phyloP scores from a whole-genome alignment of 1,139 yeast genomes.

The Groenewaldozyma sp. region DNA sequence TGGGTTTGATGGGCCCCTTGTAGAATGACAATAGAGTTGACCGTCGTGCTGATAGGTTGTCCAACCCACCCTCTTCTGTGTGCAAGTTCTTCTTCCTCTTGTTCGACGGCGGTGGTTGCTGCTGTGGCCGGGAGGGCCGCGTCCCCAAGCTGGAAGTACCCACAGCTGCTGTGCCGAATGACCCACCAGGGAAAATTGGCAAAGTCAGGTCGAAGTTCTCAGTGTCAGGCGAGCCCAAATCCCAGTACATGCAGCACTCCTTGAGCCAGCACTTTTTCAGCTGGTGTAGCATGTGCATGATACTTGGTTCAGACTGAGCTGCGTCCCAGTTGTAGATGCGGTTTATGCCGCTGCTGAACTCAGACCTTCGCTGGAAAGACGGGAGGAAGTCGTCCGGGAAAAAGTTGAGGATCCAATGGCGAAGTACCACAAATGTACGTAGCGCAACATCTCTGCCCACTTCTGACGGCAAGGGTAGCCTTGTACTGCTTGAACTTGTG shows the following conservation, averaged over 20 bases:
- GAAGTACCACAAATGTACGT: slow-evolving; percentile 74
- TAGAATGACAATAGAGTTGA: slow-evolving; percentile 24
- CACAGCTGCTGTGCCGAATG: slow-evolving; percentile 11
- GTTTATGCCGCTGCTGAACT: slow-evolving; percentile 24
- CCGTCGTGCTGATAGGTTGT: slow-evolving; percentile 18
- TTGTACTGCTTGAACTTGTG: too few species aligned
- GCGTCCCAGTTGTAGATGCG: slow-evolving; percentile 23
- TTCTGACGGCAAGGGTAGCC: slow-evolving; percentile 20
- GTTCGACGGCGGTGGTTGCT: too few species aligned
- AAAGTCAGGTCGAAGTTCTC: slow-evolving; percentile 13
- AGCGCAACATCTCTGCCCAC: slow-evolving; percentile 64
- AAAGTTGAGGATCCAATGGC: slow-evolving; percentile 75
- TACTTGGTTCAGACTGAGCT: slow-evolving; percentile 20
- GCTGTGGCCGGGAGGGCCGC: too few species aligned
- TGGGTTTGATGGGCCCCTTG: slow-evolving; percentile 24
- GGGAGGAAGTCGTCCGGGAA: slow-evolving; percentile 35
- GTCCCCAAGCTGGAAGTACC: slow-evolving; percentile 4
- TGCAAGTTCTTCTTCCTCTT: background rate
- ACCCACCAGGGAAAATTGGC: slow-evolving; percentile 23
- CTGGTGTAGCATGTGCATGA: slow-evolving; percentile 27
- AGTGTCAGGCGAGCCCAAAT: slow-evolving; percentile 15
- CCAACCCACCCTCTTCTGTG: slow-evolving; percentile 1
- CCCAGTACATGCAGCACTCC: slow-evolving; percentile 29
- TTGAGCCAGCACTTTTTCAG: slow-evolving; percentile 31
- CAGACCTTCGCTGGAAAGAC: slow-evolving; percentile 25